Percentiles rank a stretch among this genome's conserved stretches.
These are phyloP conservation scores for Populus trichocarpa DNA, from an alignment of 441 rosid species.

Conservation along the genomic window DNA sequence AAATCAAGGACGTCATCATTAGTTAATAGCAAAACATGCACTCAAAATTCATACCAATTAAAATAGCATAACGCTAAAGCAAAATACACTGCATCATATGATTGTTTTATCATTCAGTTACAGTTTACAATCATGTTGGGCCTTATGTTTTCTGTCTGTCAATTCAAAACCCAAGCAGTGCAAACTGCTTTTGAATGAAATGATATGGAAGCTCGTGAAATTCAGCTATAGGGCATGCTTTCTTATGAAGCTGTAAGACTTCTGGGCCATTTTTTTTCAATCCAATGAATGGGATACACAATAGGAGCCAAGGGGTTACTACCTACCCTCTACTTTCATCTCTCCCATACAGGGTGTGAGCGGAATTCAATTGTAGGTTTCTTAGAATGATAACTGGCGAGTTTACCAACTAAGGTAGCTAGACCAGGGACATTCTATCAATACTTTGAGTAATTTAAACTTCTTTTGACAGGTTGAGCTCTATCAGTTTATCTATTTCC, in stretches of 20 bases:
- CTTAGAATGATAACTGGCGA: too few relatives aligned
- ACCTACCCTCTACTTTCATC: too few relatives aligned
- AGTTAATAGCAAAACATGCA: slow-evolving; percentile 6
- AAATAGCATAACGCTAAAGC: background rate
- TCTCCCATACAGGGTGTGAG: too few relatives aligned
- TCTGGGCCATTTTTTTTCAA: background rate
- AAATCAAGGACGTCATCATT: slow-evolving; percentile 6
- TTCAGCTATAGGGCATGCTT: background rate
- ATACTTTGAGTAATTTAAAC: background rate
- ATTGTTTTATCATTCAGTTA: background rate
- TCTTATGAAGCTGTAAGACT: background rate
- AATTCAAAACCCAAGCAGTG: slow-evolving; percentile 7
- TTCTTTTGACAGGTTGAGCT: background rate
- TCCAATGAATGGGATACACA: background rate
- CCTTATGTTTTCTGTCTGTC: background rate
- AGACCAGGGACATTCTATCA: background rate
- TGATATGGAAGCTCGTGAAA: background rate
- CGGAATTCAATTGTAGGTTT: too few relatives aligned
- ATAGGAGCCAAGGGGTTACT: background rate
- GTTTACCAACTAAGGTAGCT: too few relatives aligned
- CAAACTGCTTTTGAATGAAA: background rate
- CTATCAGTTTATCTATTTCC: slow-evolving; percentile 8
- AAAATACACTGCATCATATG: background rate
- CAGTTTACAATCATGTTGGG: background rate
- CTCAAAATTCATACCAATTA: slow-evolving; percentile 1